Percentiles rank a stretch among this genome's conserved stretches.
Evolutionary conservation across 257 asterid genomes (phyloP).

Genomic region (Voacanga thouarsii): DNA sequence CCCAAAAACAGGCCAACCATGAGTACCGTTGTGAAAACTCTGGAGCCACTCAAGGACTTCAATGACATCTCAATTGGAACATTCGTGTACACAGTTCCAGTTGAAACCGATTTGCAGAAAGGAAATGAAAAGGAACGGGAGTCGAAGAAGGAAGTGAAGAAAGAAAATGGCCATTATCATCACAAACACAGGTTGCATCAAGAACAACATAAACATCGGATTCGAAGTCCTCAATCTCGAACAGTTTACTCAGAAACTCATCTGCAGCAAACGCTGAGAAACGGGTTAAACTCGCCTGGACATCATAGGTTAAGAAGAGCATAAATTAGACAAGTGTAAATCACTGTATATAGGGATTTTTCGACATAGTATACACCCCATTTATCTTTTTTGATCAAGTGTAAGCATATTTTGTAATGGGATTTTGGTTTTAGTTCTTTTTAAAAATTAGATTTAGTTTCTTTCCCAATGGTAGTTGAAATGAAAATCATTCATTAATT

Average conservation of each 20-base stretch:
- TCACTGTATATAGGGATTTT: conserved; percentile 1
- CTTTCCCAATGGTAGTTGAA: background rate
- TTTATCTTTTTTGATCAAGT: background rate
- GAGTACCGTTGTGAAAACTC: conserved; percentile 44
- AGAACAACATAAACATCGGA: conserved; percentile 14
- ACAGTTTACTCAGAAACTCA: conserved; percentile 34
- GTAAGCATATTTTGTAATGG: conserved; percentile 4
- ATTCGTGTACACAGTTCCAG: conserved; percentile 59
- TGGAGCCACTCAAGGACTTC: conserved; percentile 52
- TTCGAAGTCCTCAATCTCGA: conserved; percentile 33
- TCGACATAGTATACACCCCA: background rate
- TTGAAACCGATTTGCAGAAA: conserved; percentile 12
- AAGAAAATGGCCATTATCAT: conserved; percentile 28
- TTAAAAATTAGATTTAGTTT: too few species aligned
- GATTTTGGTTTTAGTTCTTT: background rate
- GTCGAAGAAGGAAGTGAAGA: conserved; percentile 16
- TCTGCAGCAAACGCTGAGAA: conserved; percentile 6
- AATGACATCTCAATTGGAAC: conserved; percentile 46
- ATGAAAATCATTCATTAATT: background rate
- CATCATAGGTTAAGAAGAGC: conserved; percentile 7
- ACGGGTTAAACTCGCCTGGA: background rate
- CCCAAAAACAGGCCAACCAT: conserved; percentile 69
- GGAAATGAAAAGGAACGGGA: conserved; percentile 15
- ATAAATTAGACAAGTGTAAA: background rate
- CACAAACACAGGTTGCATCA: conserved; percentile 33